Evolutionary conservation across 257 asterid species (phyloP).

Genomic region (Jacaranda mimosifolia): DNA sequence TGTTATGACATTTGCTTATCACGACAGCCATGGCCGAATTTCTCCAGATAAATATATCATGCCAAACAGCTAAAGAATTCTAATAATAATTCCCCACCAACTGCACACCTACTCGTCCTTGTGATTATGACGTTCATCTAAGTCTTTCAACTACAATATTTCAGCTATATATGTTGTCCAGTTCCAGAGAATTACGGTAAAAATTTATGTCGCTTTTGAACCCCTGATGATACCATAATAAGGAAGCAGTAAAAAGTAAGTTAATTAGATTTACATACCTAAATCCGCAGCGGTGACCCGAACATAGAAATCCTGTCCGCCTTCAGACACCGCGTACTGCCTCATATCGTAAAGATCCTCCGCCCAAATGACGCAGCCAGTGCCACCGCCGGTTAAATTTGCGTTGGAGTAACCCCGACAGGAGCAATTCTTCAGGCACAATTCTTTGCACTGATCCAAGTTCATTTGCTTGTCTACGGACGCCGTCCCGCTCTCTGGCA

Average conservation of each 20-base stretch:
- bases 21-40: neutral
- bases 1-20: no score
- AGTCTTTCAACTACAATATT: neutral
- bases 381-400: slow-evolving; percentile 57
- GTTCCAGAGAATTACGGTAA: slow-evolving; percentile 9
- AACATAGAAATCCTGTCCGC: slow-evolving; percentile 77
- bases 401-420: slow-evolving; percentile 71
- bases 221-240: neutral
- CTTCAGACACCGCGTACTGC: slow-evolving; percentile 78
- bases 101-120: slow-evolving; percentile 33
- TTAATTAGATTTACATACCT: slow-evolving; percentile 54
- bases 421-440: slow-evolving; percentile 72
- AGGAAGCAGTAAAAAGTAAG: slow-evolving; percentile 14
- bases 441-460: slow-evolving; percentile 52
- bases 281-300: slow-evolving; percentile 70
- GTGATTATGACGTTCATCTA: slow-evolving; percentile 11
- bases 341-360: slow-evolving; percentile 75
- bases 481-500: slow-evolving; percentile 76
- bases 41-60: neutral
- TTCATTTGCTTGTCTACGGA: slow-evolving; percentile 54
- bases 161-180: neutral
- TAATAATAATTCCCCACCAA: slow-evolving; percentile 30
- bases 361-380: slow-evolving; percentile 85
- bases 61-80: neutral
- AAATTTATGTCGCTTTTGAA: neutral